Conservation (phyloP, 768 basidiomycete genomes). For the Pleurotus sapidus region DNA sequence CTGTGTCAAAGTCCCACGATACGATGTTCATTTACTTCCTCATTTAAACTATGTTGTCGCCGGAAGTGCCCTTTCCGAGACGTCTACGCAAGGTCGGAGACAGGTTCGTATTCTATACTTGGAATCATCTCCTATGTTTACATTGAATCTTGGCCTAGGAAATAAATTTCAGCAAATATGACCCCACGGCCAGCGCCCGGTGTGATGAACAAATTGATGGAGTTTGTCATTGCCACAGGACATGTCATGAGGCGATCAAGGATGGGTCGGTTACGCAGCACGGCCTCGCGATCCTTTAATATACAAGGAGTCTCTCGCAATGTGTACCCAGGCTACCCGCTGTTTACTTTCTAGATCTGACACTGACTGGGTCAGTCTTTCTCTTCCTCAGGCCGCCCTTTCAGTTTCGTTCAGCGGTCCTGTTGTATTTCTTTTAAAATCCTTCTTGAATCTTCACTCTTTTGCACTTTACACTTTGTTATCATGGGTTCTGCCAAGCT, state of each 20-base stretch:
- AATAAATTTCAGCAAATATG: background rate
- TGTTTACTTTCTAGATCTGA: constrained; percentile 14
- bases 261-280: constrained; percentile 6
- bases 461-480: constrained; percentile 11
- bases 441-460: constrained; percentile 9
- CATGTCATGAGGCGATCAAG: background rate
- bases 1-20: too few relatives aligned
- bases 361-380: constrained; percentile 19
- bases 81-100: too few relatives aligned
- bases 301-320: constrained; percentile 7
- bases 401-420: constrained; percentile 26
- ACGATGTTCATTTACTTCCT: too few relatives aligned
- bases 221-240: background rate
- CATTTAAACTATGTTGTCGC: too few relatives aligned
- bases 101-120: too few relatives aligned
- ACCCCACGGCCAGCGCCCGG: constrained; percentile 6
- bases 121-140: too few relatives aligned
- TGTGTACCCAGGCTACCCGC: background rate
- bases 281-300: background rate
- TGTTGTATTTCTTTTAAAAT: constrained; percentile 15
- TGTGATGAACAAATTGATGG: constrained; percentile 1
- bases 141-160: too few relatives aligned
- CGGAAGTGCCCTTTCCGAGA: too few relatives aligned
- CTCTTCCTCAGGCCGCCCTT: constrained; percentile 15
- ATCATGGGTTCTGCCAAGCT: constrained; percentile 20